Evolutionary conservation across 306 rosid genomes (phyloP).

Genomic region (Inga laurina): DNA sequence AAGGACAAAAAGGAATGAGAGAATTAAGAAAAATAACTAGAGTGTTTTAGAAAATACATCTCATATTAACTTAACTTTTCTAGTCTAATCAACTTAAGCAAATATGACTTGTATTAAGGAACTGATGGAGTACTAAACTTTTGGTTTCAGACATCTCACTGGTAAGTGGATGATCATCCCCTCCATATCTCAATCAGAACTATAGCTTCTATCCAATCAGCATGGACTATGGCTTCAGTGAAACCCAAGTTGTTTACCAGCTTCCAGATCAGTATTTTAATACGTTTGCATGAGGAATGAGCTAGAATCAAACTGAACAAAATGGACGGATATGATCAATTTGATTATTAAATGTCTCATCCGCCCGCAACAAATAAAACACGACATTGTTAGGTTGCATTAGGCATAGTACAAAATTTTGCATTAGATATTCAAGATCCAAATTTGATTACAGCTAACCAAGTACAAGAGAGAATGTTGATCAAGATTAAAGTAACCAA

Average conservation of each 20-base stretch:
- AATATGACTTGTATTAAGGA: too few species aligned
- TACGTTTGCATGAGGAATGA: too few species aligned
- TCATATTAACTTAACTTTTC: too few species aligned
- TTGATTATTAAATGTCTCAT: not conserved
- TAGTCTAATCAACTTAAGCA: too few species aligned
- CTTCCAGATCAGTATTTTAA: not conserved
- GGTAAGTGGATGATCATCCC: not conserved
- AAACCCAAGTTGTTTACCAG: not conserved
- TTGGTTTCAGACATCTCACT: not conserved
- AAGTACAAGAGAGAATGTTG: constrained; percentile 55
- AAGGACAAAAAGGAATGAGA: too few species aligned
- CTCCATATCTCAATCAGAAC: too few species aligned
- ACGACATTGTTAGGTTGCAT: not conserved
- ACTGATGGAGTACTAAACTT: too few species aligned
- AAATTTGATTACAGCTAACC: constrained; percentile 19
- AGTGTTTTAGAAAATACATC: too few species aligned
- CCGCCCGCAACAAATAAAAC: not conserved
- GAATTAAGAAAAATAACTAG: too few species aligned
- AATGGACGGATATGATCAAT: not conserved
- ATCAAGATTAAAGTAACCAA: constrained; percentile 32
- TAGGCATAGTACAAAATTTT: not conserved
- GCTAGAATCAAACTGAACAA: not conserved
- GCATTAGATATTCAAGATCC: not conserved
- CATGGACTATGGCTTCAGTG: not conserved
- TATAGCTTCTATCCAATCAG: too few species aligned